Evolutionary conservation across 768 basidiomycete genomes (phyloP), one percentile per base, ranked within the genome.

Genomic region (Suillus paluster): DNA sequence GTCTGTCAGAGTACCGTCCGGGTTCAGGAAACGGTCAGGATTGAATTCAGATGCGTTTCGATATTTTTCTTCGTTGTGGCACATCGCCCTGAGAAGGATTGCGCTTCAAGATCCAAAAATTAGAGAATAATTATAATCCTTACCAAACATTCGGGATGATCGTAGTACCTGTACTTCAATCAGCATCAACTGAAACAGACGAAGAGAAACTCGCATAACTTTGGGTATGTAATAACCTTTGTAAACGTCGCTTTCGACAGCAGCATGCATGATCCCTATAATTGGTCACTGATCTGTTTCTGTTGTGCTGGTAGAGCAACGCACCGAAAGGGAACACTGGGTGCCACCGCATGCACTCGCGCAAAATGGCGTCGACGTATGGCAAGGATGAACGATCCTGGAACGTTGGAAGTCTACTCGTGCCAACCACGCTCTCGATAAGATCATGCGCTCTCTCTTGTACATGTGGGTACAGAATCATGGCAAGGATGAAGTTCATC

Each of bases 201-300:
- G 25, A 36, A 19, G 23, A 25, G 21, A 12, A 27, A 38, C 15
- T 39, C 15, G 19, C 44, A 33, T 17, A 58, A 70, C 77, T 55
- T 77, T 76, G 0, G 80, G 80, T 25, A 82, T 78, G 49, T 68
- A 72, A 60, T 78, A 76, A 10, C 66, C 71, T 25, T 64, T 57
- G 48, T 64, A 66, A 44, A 42, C 34, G 52, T 59, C 57, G 45
- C 63, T 62, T 23, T 57, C 19, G 23, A 57, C 50, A n/a, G 42
- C 44, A n/a, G 41, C 25, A 48, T 56, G 64, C 19, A 59, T 45
- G 23, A 66, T 34, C 11, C 54, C 62, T 66, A 39, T 57, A 57
- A 23, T 7, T 34, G 7, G 41, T 25, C 10, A 25, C 8, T 38
- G 10, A 41, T 65, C 45, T 46, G 23, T 46, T 21, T 25, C 23